Conservation (phyloP, 2,329 filamentous ascomycete species). For the Aspergillus vadensis region DNA sequence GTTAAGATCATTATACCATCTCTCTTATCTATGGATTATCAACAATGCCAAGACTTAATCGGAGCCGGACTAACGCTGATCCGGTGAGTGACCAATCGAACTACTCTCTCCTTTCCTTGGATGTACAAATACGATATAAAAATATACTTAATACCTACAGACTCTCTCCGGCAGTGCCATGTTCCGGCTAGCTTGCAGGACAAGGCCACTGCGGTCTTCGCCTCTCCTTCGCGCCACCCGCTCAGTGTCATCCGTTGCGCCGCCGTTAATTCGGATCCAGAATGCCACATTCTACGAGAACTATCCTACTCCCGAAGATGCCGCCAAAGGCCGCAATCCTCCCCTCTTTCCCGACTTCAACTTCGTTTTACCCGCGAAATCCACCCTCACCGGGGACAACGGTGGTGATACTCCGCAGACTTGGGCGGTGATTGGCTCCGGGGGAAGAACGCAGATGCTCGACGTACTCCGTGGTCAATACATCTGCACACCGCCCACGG, state of each 20-base stretch:
- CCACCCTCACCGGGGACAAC: conserved; percentile 8
- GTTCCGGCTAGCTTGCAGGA: conserved; percentile 31
- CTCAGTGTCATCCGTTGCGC: conserved; percentile 21
- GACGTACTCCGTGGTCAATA: conserved; percentile 75
- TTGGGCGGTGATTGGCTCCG: conserved; percentile 82
- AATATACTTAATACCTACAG: no score
- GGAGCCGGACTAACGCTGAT: no score
- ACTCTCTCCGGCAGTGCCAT: conserved; percentile 10
- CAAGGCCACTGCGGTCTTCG: conserved; percentile 15
- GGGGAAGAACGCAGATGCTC: conserved; percentile 80
- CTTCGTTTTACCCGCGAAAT: conserved; percentile 66
- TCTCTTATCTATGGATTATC: no score
- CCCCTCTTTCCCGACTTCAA: conserved; percentile 71
- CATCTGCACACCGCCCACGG: conserved; percentile 72
- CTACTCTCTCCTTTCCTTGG: no score
- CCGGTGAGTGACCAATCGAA: no score
- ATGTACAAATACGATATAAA: no score
- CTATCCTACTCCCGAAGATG: conserved; percentile 59
- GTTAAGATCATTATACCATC: no score
- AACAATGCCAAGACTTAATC: no score
- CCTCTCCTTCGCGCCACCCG: conserved; percentile 16
- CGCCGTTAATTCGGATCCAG: conserved; percentile 69
- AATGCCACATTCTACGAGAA: conserved; percentile 82
- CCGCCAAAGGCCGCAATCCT: conserved; percentile 60
- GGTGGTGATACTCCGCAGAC: conserved; percentile 52